Evolutionary conservation across 176 grass and related monocot genomes (phyloP).

Genomic region (Carex littledalei): DNA sequence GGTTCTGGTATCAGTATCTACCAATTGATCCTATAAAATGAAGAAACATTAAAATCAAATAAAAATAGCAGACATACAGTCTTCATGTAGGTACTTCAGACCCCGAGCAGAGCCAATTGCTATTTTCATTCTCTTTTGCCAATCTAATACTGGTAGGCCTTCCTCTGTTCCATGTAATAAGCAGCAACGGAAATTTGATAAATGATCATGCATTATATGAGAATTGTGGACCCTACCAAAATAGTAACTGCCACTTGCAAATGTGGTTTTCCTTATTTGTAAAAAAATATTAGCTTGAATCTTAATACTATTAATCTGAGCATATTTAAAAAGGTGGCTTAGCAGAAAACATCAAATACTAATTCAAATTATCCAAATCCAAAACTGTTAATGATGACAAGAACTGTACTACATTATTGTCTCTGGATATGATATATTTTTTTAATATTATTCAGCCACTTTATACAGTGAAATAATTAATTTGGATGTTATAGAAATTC

Average conservation of each 20-base stretch:
- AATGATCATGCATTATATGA: background rate
- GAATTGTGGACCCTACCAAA: background rate
- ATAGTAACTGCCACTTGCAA: background rate
- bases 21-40: background rate
- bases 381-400: background rate
- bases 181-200: background rate
- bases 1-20: background rate
- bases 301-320: background rate
- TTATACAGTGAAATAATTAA: no score
- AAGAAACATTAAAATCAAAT: background rate
- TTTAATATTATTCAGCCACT: no score
- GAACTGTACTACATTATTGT: background rate
- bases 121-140: slow-evolving; percentile 73
- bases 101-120: slow-evolving; percentile 77
- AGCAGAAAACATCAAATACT: background rate
- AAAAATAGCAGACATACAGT: slow-evolving; percentile 49
- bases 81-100: slow-evolving; percentile 82
- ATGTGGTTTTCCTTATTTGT: background rate
- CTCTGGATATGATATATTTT: background rate
- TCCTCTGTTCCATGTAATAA: slow-evolving; percentile 7
- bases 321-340: background rate
- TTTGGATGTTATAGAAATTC: no score
- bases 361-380: background rate
- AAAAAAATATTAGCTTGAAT: background rate
- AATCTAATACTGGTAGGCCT: slow-evolving; percentile 53